Percentiles rank a stretch among this genome's conserved stretches.
Evolutionary conservation across 495 filamentous ascomycete species (phyloP).

Genomic region (Penicillium paxilli): DNA sequence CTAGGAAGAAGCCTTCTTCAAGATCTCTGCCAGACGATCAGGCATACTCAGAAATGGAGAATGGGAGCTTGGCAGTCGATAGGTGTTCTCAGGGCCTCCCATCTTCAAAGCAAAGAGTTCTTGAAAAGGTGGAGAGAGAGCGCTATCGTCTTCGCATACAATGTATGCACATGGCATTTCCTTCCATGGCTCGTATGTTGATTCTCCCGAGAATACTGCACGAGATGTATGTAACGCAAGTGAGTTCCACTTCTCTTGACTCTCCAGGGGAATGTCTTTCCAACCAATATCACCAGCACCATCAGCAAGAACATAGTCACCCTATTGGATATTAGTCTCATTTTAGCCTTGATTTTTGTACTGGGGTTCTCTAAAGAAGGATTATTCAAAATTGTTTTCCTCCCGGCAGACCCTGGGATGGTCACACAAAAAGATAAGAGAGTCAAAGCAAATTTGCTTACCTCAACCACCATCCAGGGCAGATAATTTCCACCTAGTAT

Average conservation of each 20-base stretch:
- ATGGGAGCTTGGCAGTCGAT: constrained; percentile 26
- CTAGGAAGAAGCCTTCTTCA: constrained; percentile 1
- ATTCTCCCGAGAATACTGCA: constrained; percentile 22
- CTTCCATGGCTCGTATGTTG: constrained; percentile 24
- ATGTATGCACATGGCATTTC: constrained; percentile 33
- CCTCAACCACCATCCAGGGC: constrained; percentile 31
- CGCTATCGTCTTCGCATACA: constrained; percentile 30
- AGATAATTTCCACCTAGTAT: constrained; percentile 26
- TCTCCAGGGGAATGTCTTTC: constrained; percentile 23
- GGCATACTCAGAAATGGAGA: constrained; percentile 34
- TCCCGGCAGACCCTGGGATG: too few relatives aligned
- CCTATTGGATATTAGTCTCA: constrained; percentile 9
- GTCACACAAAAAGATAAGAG: neutral
- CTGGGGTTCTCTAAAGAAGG: too few relatives aligned
- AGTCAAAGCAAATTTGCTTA: constrained; percentile 4
- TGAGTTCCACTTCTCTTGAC: constrained; percentile 19
- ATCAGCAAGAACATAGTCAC: constrained; percentile 22
- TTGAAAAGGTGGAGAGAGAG: constrained; percentile 28
- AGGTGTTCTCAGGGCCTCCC: constrained; percentile 17
- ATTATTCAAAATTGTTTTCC: too few relatives aligned
- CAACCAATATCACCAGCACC: constrained; percentile 13
- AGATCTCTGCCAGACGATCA: constrained; percentile 9
- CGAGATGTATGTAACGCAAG: constrained; percentile 18
- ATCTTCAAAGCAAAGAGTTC: constrained; percentile 29
- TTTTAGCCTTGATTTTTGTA: too few relatives aligned